Evolutionary conservation across 2,329 filamentous ascomycete genomes (phyloP), one percentile per base, ranked within the genome.

Genomic region (Microsporum audouinii): DNA sequence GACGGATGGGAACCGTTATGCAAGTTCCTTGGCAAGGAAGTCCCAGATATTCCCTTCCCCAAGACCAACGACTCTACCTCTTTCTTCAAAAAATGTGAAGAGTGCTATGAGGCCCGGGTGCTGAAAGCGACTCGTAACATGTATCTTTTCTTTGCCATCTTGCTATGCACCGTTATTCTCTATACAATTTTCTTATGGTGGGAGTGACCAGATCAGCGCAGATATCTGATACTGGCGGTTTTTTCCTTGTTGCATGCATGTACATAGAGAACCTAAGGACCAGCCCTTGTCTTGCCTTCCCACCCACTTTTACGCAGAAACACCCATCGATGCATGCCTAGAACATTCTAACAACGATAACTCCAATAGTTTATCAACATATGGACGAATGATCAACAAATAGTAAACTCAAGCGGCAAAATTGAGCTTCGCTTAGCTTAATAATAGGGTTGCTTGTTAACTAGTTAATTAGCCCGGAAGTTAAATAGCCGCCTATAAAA

Each of bases 1-100:
- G 78, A 81, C 41, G 80, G 80, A 0, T 79, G 77, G 77, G 70
- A 67, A 17, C 72, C 74, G 14, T 66, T 79, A 29, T 79, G 77
- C 64, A 64, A 69, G 60, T 76, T 78, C 53, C 58, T 77, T 34
- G 72, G 67, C 0, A 72, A 71, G 43, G 66, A 70, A 10, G 66
- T 72, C 1, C 75, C 73, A 1, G 64, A 69, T 27, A 64, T 66
- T 53, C 66, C 68, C 0, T 76, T 77, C 61, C 75, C 75, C 2
- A 66, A 65, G 23, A 61, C 66, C 8, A 75, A 68, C 65, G 66
- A 68, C 65, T 34, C 51, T 17, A 36, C 3, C 6, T 34, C 51
- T n/a, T 55, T 34, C 33, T 55, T 55, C n/a, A 55, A n/a, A 34
- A 55, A 23, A 8, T 55, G 51, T 36, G 51, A 55, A 17, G 31